Conservation (phyloP, 305 asterid genomes). For the Stenogyne calaminthoides region DNA sequence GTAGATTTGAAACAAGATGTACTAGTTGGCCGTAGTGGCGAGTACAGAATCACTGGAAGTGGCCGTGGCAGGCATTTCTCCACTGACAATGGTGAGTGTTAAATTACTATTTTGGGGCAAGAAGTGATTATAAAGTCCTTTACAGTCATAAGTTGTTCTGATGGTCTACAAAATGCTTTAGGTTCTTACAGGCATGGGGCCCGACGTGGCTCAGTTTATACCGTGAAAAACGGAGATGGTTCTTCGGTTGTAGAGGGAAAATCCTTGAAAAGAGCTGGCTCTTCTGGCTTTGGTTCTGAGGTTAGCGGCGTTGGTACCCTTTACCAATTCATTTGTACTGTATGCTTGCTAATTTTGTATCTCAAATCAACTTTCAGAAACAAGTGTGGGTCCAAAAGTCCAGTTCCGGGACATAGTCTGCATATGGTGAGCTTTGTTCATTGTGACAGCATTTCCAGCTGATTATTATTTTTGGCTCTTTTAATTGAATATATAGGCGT, state of each 20-base stretch:
- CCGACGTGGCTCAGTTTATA: slow-evolving; percentile 67
- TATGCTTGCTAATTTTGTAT: slow-evolving; percentile 11
- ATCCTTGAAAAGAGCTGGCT: slow-evolving; percentile 54
- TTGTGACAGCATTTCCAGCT: slow-evolving; percentile 18
- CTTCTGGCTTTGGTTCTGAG: slow-evolving; percentile 60
- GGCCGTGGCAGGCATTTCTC: slow-evolving; percentile 63
- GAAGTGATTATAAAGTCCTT: slow-evolving; percentile 12
- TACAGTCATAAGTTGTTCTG: slow-evolving; percentile 19
- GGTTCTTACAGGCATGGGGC: slow-evolving; percentile 75
- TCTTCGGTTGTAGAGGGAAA: slow-evolving; percentile 62
- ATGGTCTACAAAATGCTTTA: slow-evolving; percentile 34
- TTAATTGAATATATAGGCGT: slow-evolving; percentile 2
- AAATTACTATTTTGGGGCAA: slow-evolving; percentile 21
- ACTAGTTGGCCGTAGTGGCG: slow-evolving; percentile 50
- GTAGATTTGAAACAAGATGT: slow-evolving; percentile 53
- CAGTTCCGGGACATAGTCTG: slow-evolving; percentile 59
- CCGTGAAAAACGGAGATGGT: slow-evolving; percentile 60
- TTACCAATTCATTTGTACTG: slow-evolving; percentile 13
- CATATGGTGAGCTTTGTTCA: slow-evolving; percentile 41
- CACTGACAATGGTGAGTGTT: slow-evolving; percentile 64
- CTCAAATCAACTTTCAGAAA: slow-evolving; percentile 50
- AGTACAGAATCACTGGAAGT: slow-evolving; percentile 50
- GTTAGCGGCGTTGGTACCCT: slow-evolving; percentile 38
- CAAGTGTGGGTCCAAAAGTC: slow-evolving; percentile 89
- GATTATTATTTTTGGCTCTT: slow-evolving; percentile 6